Evolutionary conservation across 345 rosid species (phyloP).

Genomic region (Gossypioides kirkii): DNA sequence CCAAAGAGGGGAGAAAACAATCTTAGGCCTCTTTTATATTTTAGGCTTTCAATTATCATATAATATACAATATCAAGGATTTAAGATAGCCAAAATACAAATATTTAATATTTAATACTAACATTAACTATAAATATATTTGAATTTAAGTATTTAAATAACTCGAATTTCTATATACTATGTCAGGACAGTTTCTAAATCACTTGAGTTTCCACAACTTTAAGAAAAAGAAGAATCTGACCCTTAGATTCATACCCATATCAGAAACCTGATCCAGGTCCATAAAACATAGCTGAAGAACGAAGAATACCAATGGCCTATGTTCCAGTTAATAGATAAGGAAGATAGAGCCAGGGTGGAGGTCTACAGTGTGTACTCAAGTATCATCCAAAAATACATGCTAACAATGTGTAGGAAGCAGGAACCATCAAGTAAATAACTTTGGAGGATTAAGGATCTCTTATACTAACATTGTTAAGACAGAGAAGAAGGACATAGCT

Average conservation of each 20-base stretch:
- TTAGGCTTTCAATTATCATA: no score
- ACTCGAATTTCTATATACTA: background rate
- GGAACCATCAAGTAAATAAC: background rate
- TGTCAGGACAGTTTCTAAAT: background rate
- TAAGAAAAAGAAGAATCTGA: background rate
- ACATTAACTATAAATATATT: no score
- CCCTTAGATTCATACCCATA: background rate
- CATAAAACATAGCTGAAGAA: background rate
- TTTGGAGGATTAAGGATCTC: background rate
- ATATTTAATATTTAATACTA: no score
- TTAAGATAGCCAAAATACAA: no score
- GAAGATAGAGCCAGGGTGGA: conserved; percentile 19
- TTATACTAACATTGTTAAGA: background rate
- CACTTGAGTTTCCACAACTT: background rate
- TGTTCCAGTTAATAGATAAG: background rate
- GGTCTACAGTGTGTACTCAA: conserved; percentile 21
- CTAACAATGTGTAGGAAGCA: background rate
- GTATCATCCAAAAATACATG: conserved; percentile 11
- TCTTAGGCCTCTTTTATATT: no score
- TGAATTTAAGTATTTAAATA: no score
- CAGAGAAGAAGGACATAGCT: background rate
- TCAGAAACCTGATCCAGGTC: background rate
- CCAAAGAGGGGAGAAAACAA: no score
- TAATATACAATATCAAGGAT: no score
- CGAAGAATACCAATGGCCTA: background rate